Evolutionary conservation across 345 rosid genomes (phyloP).

Genomic region (Eucalyptus pauciflora): DNA sequence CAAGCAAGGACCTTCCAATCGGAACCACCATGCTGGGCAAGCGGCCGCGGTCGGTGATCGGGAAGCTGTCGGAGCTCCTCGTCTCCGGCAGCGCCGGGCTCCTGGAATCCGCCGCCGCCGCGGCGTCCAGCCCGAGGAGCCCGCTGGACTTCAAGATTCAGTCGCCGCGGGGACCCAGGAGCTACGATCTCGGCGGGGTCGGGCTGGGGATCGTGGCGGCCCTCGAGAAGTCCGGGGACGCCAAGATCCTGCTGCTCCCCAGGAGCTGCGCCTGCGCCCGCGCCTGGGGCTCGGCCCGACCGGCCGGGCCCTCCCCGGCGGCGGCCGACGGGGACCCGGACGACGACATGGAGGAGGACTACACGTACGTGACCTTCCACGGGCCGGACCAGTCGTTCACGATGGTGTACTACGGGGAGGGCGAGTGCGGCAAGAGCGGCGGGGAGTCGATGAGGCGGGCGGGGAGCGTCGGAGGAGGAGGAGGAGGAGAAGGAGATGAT

Average conservation of each 20-base stretch:
- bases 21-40: slow-evolving; percentile 38
- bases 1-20: not conserved
- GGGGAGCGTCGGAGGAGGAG: not conserved
- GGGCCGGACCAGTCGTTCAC: slow-evolving; percentile 36
- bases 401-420: slow-evolving; percentile 41
- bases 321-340: not conserved
- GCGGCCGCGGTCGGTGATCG: slow-evolving; percentile 65
- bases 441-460: not conserved
- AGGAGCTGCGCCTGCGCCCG: slow-evolving; percentile 2
- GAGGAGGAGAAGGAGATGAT: not conserved
- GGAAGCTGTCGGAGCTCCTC: slow-evolving; percentile 53
- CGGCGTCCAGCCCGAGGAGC: slow-evolving; percentile 39
- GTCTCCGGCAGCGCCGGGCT: slow-evolving; percentile 35
- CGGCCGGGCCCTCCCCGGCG: not conserved
- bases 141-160: slow-evolving; percentile 52
- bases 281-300: not conserved
- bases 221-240: slow-evolving; percentile 35
- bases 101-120: not conserved
- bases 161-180: slow-evolving; percentile 50
- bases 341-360: slow-evolving; percentile 58
- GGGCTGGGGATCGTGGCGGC: slow-evolving; percentile 81
- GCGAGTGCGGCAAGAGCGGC: not conserved
- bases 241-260: slow-evolving; percentile 7
- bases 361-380: slow-evolving; percentile 48
- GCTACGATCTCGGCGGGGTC: slow-evolving; percentile 46